These are phyloP conservation scores for Ustilago lituana DNA, from an alignment of 1,284 basidiomycete genomes.

Conservation along the genomic window DNA sequence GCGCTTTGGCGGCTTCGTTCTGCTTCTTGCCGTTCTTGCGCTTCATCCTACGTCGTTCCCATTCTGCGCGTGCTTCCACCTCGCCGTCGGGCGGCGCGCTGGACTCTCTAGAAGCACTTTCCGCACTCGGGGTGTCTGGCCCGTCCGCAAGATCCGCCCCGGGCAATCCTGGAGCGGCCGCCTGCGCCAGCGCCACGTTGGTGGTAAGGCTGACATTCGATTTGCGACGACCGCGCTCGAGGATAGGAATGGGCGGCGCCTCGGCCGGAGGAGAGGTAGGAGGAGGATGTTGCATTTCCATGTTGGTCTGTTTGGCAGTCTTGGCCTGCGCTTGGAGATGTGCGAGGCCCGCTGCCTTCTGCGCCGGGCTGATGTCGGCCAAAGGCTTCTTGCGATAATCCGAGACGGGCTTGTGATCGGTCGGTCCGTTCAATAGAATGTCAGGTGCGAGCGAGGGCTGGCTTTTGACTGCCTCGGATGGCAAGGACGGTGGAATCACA, in stretches of 20 bases:
- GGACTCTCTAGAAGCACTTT: slow-evolving; percentile 48
- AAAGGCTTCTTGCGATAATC: slow-evolving; percentile 56
- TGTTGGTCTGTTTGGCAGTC: slow-evolving; percentile 12
- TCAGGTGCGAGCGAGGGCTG: slow-evolving; percentile 13
- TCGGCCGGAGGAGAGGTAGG: slow-evolving; percentile 20
- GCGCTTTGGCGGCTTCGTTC: slow-evolving; percentile 10
- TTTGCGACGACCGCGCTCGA: slow-evolving; percentile 43
- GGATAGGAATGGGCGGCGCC: slow-evolving; percentile 26
- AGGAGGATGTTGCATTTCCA: slow-evolving; percentile 13
- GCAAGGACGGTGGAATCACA: slow-evolving; percentile 54
- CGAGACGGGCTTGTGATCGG: slow-evolving; percentile 48
- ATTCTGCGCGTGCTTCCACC: slow-evolving; percentile 62
- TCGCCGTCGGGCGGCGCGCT: slow-evolving; percentile 64
- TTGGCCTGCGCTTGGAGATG: slow-evolving; percentile 40
- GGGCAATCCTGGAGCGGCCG: slow-evolving; percentile 2
- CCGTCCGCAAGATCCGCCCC: slow-evolving; percentile 11
- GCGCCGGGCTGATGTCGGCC: slow-evolving; percentile 44
- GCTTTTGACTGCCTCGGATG: slow-evolving; percentile 16
- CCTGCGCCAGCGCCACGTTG: slow-evolving; percentile 38
- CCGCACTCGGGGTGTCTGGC: slow-evolving; percentile 29
- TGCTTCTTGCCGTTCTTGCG: slow-evolving; percentile 39
- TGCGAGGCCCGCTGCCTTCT: slow-evolving; percentile 44
- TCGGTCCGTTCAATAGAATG: slow-evolving; percentile 30
- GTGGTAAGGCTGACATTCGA: slow-evolving; percentile 43
- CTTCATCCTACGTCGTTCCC: slow-evolving; percentile 60